Base-by-base conservation (phyloP, 2,329 filamentous ascomycete genomes). In the Blastomyces parvus region DNA sequence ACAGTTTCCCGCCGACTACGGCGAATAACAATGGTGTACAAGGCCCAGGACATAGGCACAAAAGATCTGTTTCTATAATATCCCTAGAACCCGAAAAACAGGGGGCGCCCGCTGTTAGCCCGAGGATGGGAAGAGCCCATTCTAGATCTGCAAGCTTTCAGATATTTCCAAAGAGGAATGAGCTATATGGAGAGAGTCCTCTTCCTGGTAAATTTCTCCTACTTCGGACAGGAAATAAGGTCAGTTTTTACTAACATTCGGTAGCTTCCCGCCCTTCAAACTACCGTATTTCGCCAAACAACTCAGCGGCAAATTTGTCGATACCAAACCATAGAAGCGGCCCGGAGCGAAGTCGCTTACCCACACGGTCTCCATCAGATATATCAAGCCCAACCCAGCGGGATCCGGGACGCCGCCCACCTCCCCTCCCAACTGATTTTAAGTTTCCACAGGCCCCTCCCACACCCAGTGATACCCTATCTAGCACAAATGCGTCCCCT, bases 81-180 rank as follows among this genome's bases (percentile, higher is more conserved):
- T 93, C 90, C 11, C 84, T 93, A 69, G 88, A 87, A 63, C 79
- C 78, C 66, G 79, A 82, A 36, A 62, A 71, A 74, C 71, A 70
- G 46, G 73, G 69, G n/a, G 67, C 67, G 62, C 71, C 70, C 22
- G 71, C 66, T 48, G 72, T 72, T 63, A 75, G 78, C 68, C 75
- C 81, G 60, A 81, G 84, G 61, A 82, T 84, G 25, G 72, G 71
- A 22, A 85, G 85, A 69, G 84, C 87, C 4, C 91, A 96, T 79
- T 85, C 82, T 58, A 83, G 91, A 61, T 91, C 91, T 46, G 85
- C 90, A 30, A 96, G 91, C 78, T 77, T 96, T 64, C 91, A 96
- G 73, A 88, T 93, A 67, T 73, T 85, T 66, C 80, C 86, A 57
- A 81, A 81, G 66, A 75, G 75, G 65, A 72, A 74, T 63, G 75